Percentiles rank a stretch among this genome's conserved stretches.
Conservation (phyloP, 163 green algal genomes). For the Scenedesmus sp. region DNA sequence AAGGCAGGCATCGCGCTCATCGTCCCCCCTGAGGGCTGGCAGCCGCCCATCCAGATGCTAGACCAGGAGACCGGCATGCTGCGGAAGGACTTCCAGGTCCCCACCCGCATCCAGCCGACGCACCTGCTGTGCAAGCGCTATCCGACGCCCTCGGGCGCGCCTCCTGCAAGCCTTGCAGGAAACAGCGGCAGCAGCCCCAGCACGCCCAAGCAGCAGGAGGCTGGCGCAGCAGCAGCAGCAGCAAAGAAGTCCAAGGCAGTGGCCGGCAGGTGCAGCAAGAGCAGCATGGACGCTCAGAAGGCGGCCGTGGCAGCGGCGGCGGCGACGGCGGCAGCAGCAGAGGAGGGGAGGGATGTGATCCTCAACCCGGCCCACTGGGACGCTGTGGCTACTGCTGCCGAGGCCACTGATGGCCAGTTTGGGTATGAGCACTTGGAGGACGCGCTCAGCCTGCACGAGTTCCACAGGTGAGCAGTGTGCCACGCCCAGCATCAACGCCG, state of each 20-base stretch:
- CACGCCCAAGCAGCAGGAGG: not conserved
- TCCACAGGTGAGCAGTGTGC: conserved; percentile 38
- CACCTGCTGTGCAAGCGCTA: conserved; percentile 53
- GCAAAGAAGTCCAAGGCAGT: conserved; percentile 25
- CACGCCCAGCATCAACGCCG: too few relatives aligned
- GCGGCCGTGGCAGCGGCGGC: conserved; percentile 4
- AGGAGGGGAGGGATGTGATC: conserved; percentile 24
- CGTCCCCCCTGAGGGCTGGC: conserved; percentile 82
- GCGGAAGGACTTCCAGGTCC: conserved; percentile 42
- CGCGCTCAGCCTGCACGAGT: conserved; percentile 30
- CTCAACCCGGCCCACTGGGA: conserved; percentile 41
- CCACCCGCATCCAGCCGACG: conserved; percentile 46
- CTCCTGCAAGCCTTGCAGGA: conserved; percentile 11
- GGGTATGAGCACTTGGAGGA: conserved; percentile 54
- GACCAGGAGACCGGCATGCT: conserved; percentile 52
- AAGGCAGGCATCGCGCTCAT: conserved; percentile 86
- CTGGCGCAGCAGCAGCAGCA: not conserved
- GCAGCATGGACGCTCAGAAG: conserved; percentile 28
- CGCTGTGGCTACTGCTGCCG: conserved; percentile 37
- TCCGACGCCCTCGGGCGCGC: conserved; percentile 35
- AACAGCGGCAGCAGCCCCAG: conserved; percentile 6
- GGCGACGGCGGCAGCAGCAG: not conserved
- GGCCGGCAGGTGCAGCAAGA: conserved; percentile 43
- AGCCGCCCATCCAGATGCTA: conserved; percentile 83
- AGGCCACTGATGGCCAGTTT: conserved; percentile 48